Base-by-base conservation (phyloP, 768 basidiomycete species). In the Trametes cubensis region DNA sequence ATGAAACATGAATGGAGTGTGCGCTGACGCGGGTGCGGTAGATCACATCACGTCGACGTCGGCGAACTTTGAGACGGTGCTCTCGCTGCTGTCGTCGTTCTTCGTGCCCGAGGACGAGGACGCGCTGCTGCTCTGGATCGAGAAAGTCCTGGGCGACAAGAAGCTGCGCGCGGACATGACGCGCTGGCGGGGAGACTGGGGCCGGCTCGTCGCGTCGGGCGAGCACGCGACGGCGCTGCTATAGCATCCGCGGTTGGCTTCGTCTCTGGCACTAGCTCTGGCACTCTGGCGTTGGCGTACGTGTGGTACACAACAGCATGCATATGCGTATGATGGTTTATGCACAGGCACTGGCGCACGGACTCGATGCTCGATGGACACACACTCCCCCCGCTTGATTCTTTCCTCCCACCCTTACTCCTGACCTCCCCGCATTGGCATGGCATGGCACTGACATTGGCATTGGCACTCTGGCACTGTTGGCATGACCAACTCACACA, bases 31-130 rank as follows among this genome's bases (percentile, higher is more conserved):
- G 25, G 21, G 18, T 34, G 15, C 34, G 4, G 10, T 69, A 96
- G 95, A 94, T 74, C 87, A 94, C 57, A 88, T 99, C 66, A 87
- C 91, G 2, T 85, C 92, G 1, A 78, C 79, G 40, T 74, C 86
- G 6, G 95, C 95, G 25, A 79, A 77, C 65, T 98, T 99, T 73
- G 96, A 99, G 75, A 95, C 90, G 3, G 87, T 98, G 20, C 78
- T 98, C 17, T 95, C 93, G 15, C 78, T 95, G 15, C 78, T 99
- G 10, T 96, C 95, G 0, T 96, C 94, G 8, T 96, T 94, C 77
- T 98, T 97, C 71, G 87, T 98, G 7, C 92, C 94, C 0, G 92
- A 96, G 73, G 86, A 92, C 68, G 96, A 98, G 63, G 85, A 98
- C 67, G 76, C 79, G 4, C 79, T 97, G 26, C 76, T 99, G 67